phyloP scores from a whole-genome alignment of 768 basidiomycete species.

The Kwoniella mangroviensis region DNA sequence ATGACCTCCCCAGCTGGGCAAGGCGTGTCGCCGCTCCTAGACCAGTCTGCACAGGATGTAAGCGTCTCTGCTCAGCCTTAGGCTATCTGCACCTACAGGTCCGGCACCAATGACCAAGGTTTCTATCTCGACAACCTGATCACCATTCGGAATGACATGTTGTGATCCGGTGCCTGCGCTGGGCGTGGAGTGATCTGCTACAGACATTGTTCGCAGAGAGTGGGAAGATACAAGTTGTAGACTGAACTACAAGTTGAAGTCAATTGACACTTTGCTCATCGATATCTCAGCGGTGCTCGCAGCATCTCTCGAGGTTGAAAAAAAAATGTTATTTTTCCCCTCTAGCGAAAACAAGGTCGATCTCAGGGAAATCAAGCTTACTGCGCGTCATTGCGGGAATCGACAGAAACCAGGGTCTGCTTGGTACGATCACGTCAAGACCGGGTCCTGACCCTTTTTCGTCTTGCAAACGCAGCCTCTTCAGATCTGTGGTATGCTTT shows the following conservation, averaged over 20 bases:
- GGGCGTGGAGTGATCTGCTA: neutral
- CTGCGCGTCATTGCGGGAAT: neutral
- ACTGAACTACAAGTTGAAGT: neutral
- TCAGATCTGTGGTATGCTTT: too few species aligned
- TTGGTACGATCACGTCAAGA: neutral
- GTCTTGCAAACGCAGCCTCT: too few species aligned
- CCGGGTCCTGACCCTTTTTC: neutral
- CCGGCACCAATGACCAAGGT: conserved; percentile 58
- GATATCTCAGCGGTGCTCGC: neutral
- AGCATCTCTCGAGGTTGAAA: neutral
- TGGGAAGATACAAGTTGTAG: neutral
- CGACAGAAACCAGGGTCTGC: neutral
- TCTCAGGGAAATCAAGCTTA: neutral
- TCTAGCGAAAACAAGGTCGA: neutral
- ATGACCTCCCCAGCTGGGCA: conserved; percentile 52
- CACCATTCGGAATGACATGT: neutral
- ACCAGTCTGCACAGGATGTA: conserved; percentile 45
- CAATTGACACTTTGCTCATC: neutral
- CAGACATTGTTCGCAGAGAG: neutral
- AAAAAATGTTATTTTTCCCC: neutral
- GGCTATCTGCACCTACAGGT: conserved; percentile 43
- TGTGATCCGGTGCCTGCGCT: neutral
- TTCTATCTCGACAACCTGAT: conserved; percentile 34
- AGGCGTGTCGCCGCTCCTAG: conserved; percentile 59
- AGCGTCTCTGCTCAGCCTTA: neutral